Base-by-base conservation (phyloP, 257 asterid species). In the Solanum appendiculatum region DNA sequence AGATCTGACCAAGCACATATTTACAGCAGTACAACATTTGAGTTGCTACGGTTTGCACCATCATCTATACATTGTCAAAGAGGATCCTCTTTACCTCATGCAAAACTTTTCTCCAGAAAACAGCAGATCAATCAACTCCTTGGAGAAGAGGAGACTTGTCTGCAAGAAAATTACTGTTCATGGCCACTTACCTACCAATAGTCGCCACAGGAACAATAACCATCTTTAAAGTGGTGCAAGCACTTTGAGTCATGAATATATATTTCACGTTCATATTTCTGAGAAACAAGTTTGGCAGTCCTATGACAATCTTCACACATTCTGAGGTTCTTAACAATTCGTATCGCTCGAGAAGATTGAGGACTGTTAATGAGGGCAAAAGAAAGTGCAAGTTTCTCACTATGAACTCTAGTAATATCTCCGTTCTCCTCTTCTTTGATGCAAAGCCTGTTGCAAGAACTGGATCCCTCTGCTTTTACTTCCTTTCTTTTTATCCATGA, bases 181-280 rank as follows among this genome's bases (percentile, higher is more conserved):
- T 83, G 78, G 12, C 13, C 60, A 29, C 69, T 9, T 42, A 66
- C 39, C 91, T 93, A 96, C 98, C 99, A 96, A 89, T 95, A 96
- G 58, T 93, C 93, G 33, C 93, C 93, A 90, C 99, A 96, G 81
- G 99, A 95, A 90, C 98, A 95, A n/a, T 69, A 86, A 46, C 98
- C 98, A n/a, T 92, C 68, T 81, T 91, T 91, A 89, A 96, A 93
- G 93, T 91, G 98, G 91, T 96, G 99, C 60, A 96, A 90, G 91
- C 96, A 95, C 88, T 89, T 92, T 29, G 97, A 87, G 82, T 96
- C 99, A 29, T 86, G 86, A 34, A 95, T n/a, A 58, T 92, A 93
- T 91, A 96, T 92, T 85, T 92, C 95, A 85, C 94, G 87, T 11
- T 86, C 87, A 51, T 88, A 89, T 46, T 73, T 88, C 73, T 85